Evolutionary conservation across 441 rosid genomes (phyloP).

Genomic region (Pelargonium cotyledonis): DNA sequence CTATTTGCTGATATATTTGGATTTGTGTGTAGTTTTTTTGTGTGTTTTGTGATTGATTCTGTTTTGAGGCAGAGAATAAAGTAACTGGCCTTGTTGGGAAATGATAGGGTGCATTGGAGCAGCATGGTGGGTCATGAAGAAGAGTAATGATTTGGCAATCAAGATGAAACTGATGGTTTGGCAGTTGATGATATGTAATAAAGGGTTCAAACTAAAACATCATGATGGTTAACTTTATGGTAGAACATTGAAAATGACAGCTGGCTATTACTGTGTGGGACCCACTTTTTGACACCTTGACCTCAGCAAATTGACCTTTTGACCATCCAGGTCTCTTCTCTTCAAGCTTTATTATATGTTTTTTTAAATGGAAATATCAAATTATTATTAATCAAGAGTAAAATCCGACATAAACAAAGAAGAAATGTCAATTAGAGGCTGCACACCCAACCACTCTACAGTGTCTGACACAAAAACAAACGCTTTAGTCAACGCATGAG

Average conservation of each 20-base stretch:
- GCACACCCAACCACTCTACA: no score
- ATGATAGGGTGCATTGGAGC: neutral
- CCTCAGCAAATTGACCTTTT: neutral
- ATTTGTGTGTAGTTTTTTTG: neutral
- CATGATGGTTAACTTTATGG: constrained; percentile 1
- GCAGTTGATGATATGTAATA: no score
- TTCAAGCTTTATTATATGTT: no score
- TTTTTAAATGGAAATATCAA: no score
- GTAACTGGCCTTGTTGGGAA: neutral
- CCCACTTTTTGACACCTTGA: neutral
- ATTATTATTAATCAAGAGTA: no score
- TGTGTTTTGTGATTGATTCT: neutral
- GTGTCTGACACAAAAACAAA: no score
- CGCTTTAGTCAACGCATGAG: no score
- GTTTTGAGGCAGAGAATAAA: neutral
- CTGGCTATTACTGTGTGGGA: neutral
- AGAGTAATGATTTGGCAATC: neutral
- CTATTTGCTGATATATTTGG: neutral
- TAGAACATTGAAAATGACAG: no score
- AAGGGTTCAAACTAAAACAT: neutral
- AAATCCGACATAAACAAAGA: no score
- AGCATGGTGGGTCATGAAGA: neutral
- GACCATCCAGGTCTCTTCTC: neutral
- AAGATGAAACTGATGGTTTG: neutral
- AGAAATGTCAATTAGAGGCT: no score